Evolutionary conservation across 1,284 basidiomycete species (phyloP), one percentile per base, ranked within the genome.

Genomic region (Pseudozyma sp.): DNA sequence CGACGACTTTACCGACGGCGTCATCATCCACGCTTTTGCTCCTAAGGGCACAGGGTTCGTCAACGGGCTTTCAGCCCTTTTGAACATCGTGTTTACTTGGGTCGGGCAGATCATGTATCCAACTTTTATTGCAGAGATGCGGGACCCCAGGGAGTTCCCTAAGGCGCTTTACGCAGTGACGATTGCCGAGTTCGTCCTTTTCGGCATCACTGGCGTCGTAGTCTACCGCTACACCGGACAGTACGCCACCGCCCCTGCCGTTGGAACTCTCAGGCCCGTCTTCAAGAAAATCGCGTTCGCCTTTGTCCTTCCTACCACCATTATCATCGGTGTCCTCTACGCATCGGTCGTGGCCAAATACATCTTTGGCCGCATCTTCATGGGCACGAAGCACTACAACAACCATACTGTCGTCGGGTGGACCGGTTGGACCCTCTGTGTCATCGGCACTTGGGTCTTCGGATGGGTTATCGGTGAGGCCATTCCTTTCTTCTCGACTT

Each of bases 81-180:
- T 88, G 25, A 88, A 88, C 82, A 82, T 86, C 51, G 47, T 87
- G 14, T 90, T 90, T 82, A 89, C 90, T 2, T 89, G 89, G 79
- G 88, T 91, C 14, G 49, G 52, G 3, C 90, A 92, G 76, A 88
- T 88, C 42, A 81, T 88, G 51, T 85, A 83, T 51, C 84, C 84
- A 1, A 70, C 86, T 77, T 89, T 89, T 73, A 89, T 89, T 59
- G 88, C 88, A 3, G 89, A 89, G 78, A 89, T 90, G 89, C 86
- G 87, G 75, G 85, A 88, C 31, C 89, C 89, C 0, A 87, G 88
- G 62, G 90, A 91, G 65, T 92, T 92, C 85, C 89, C 89, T 25
- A 91, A 90, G 69, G 85, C 86, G 2, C 80, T 86, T 12, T 83
- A 86, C 44, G 83, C 86, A 5, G 83, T 87, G 7, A 88, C 88